phyloP scores from a whole-genome alignment of 1,284 basidiomycete genomes.

The Sphaerobolus stellatus region DNA sequence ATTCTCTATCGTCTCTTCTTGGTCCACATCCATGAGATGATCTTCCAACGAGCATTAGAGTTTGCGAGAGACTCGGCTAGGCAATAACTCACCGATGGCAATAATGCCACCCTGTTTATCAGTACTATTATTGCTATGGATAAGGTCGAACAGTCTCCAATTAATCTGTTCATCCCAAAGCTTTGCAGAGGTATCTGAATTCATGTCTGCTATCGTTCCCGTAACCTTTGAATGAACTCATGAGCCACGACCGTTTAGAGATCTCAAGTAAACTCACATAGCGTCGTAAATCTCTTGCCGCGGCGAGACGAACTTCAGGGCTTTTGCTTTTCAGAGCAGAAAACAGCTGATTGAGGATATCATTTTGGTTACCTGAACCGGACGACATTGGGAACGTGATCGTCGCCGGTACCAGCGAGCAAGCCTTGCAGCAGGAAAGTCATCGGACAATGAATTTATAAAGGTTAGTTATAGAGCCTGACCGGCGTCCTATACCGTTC shows the following conservation, averaged over 20 bases:
- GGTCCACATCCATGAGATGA: constrained; percentile 66
- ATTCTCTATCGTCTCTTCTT: constrained; percentile 74
- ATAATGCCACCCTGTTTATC: constrained; percentile 81
- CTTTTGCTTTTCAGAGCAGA: constrained; percentile 61
- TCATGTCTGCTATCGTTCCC: constrained; percentile 70
- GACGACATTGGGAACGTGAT: constrained; percentile 7
- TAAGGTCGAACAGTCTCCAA: constrained; percentile 75
- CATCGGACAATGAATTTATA: too few species aligned
- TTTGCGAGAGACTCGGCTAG: constrained; percentile 19
- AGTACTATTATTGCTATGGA: constrained; percentile 71
- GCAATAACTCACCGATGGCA: constrained; percentile 67
- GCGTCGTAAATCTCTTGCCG: constrained; percentile 65
- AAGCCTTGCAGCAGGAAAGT: too few species aligned
- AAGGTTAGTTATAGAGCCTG: too few species aligned
- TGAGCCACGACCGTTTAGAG: constrained; percentile 8
- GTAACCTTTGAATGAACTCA: constrained; percentile 53
- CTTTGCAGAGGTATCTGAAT: constrained; percentile 71
- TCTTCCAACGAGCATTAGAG: constrained; percentile 44
- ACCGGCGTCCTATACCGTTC: too few species aligned
- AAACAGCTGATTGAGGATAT: constrained; percentile 65
- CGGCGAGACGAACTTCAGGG: constrained; percentile 59
- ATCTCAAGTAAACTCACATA: constrained; percentile 54
- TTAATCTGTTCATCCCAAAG: constrained; percentile 83
- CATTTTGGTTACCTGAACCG: constrained; percentile 31
- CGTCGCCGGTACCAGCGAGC: constrained; percentile 2